These are phyloP conservation scores for Pilasporangium apinafurcum DNA, from an alignment of 352 stramenopile species.

Conservation along the genomic window DNA sequence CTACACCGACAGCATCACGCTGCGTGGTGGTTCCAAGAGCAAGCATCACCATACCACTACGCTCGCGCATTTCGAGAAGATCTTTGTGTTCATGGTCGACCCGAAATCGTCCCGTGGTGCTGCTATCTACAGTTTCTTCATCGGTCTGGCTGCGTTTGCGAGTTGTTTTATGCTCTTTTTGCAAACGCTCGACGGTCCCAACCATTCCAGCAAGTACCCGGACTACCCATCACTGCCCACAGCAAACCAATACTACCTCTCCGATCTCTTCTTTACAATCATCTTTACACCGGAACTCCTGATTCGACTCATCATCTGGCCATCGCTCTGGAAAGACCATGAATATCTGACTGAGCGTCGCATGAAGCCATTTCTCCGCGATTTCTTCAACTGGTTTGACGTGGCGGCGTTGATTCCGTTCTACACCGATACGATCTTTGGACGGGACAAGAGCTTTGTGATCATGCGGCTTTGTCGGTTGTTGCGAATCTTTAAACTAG, in stretches of 20 bases:
- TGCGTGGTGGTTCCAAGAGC: constrained; percentile 9
- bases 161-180: constrained; percentile 75
- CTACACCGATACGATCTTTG: constrained; percentile 69
- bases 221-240: constrained; percentile 56
- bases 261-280: constrained; percentile 62
- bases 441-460: constrained; percentile 69
- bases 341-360: constrained; percentile 62
- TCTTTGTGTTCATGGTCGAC: constrained; percentile 71
- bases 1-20: constrained; percentile 36
- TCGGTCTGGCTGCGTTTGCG: constrained; percentile 52
- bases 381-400: constrained; percentile 84
- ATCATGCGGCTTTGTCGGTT: constrained; percentile 61
- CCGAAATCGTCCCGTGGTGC: constrained; percentile 55
- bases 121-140: constrained; percentile 70
- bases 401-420: constrained; percentile 62
- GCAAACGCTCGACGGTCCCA: constrained; percentile 68
- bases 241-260: constrained; percentile 44
- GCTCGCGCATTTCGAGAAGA: constrained; percentile 49
- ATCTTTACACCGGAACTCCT: constrained; percentile 70
- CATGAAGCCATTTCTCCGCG: constrained; percentile 55
- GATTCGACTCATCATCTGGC: constrained; percentile 66
- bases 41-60: constrained; percentile 28
- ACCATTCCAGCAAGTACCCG: constrained; percentile 50
- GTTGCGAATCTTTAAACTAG: constrained; percentile 77
- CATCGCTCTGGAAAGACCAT: constrained; percentile 62